Evolutionary conservation across 2,329 filamentous ascomycete genomes (phyloP).

Genomic region (Fusarium sp.): DNA sequence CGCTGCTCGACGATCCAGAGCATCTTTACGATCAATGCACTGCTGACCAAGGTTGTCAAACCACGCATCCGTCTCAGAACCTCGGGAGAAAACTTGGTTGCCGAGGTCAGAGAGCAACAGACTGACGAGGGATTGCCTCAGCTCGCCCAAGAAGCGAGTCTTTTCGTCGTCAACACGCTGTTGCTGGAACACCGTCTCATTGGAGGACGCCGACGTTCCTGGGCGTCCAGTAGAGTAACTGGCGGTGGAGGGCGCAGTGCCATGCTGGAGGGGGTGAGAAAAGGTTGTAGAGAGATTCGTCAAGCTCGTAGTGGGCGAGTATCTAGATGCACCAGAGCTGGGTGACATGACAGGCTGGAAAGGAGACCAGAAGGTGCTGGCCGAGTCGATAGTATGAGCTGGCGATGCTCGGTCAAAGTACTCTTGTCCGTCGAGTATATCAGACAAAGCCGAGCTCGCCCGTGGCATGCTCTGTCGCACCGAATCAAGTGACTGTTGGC

Average conservation of each 20-base stretch:
- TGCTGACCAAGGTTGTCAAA: conserved; percentile 76
- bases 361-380: conserved; percentile 89
- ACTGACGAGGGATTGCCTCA: conserved; percentile 84
- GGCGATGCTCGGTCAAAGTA: conserved; percentile 77
- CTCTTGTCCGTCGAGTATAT: conserved; percentile 76
- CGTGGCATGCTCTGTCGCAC: conserved; percentile 70
- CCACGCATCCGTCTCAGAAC: conserved; percentile 93
- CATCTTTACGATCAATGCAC: conserved; percentile 71
- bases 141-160: conserved; percentile 78
- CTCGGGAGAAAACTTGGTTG: conserved; percentile 84
- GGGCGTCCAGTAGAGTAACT: conserved; percentile 66
- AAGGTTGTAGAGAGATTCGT: conserved; percentile 66
- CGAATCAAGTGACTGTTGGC: conserved; percentile 77
- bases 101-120: conserved; percentile 90
- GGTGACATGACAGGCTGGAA: conserved; percentile 77
- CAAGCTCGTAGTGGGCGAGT: conserved; percentile 71
- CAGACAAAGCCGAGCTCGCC: conserved; percentile 67
- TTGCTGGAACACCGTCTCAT: conserved; percentile 73
- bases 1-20: conserved; percentile 58
- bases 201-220: conserved; percentile 74
- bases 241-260: conserved; percentile 56
- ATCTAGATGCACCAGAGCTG: conserved; percentile 67
- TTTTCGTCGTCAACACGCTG: conserved; percentile 75
- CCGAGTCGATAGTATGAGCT: conserved; percentile 77
- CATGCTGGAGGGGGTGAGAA: conserved; percentile 55